Conservation (phyloP, 73 alveolate genomes). For the Urostyla sp. region DNA sequence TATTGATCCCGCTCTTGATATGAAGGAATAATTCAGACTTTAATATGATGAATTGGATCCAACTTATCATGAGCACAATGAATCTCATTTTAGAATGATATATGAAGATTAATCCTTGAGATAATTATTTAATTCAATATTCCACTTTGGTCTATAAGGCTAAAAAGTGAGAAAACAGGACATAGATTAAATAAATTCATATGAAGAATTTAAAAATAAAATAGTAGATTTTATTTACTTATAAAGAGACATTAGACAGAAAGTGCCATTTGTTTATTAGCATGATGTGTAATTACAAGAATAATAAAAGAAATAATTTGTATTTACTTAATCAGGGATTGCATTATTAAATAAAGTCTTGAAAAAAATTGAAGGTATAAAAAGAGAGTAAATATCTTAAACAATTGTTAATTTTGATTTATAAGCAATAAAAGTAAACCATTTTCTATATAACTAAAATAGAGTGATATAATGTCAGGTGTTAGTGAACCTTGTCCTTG, state of each 20-base stretch:
- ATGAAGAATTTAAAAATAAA: neutral
- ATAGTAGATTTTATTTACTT: neutral
- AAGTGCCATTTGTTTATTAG: no score
- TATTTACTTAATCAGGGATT: neutral
- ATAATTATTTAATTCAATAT: neutral
- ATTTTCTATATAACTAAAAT: no score
- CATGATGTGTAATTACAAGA: neutral
- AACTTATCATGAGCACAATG: constrained; percentile 23
- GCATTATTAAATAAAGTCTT: neutral
- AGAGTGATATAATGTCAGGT: no score
- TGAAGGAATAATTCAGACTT: neutral
- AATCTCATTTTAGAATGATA: constrained; percentile 42
- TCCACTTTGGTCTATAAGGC: constrained; percentile 15
- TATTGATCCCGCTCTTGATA: constrained; percentile 25
- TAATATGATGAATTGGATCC: constrained; percentile 35
- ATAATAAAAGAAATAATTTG: no score
- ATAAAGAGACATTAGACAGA: constrained; percentile 6
- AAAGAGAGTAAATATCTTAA: no score
- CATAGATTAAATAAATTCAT: neutral
- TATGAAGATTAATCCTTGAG: neutral
- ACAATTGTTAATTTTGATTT: constrained; percentile 7
- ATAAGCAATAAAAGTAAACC: constrained; percentile 1
- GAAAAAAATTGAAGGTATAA: neutral
- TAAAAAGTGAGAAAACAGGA: neutral
- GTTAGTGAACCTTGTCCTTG: constrained; percentile 48